Conservation (phyloP, 23 red algal species). For the Gracilaria domingensis region DNA sequence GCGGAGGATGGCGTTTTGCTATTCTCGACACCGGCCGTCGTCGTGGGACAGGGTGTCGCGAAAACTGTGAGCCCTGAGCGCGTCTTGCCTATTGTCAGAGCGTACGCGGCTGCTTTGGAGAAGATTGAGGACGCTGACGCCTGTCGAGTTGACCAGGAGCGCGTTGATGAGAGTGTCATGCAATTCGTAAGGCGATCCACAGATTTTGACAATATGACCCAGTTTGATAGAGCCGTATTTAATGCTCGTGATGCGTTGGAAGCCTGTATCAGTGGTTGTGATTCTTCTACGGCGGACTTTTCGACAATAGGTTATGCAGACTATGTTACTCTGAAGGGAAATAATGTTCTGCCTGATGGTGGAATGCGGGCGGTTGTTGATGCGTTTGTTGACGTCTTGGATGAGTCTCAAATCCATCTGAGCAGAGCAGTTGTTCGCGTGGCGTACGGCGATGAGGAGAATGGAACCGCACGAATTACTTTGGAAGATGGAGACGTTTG, state of each 20-base stretch:
- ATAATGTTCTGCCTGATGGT: slow-evolving; percentile 31
- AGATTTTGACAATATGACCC: slow-evolving; percentile 16
- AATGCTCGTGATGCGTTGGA: slow-evolving; percentile 23
- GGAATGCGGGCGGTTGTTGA: slow-evolving; percentile 46
- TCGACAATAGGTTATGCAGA: not conserved
- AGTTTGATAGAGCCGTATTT: slow-evolving; percentile 7
- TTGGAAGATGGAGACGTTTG: slow-evolving; percentile 2
- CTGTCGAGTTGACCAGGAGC: not conserved
- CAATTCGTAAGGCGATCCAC: not conserved
- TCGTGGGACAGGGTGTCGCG: not conserved
- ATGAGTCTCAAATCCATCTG: not conserved
- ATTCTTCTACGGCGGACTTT: slow-evolving; percentile 33
- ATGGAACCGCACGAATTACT: not conserved
- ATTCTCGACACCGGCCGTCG: slow-evolving; percentile 15
- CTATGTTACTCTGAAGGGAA: slow-evolving; percentile 43
- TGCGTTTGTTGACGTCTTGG: not conserved
- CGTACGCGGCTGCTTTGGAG: not conserved
- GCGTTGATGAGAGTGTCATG: not conserved
- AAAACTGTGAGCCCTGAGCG: not conserved
- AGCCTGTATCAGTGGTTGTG: slow-evolving; percentile 34
- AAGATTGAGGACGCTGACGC: not conserved
- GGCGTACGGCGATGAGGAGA: not conserved
- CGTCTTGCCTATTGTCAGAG: not conserved
- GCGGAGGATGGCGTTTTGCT: not conserved
- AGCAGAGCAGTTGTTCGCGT: not conserved